These are phyloP conservation scores for Leccinum griseonigrum DNA, from an alignment of 1,284 basidiomycete species.

Conservation along the genomic window DNA sequence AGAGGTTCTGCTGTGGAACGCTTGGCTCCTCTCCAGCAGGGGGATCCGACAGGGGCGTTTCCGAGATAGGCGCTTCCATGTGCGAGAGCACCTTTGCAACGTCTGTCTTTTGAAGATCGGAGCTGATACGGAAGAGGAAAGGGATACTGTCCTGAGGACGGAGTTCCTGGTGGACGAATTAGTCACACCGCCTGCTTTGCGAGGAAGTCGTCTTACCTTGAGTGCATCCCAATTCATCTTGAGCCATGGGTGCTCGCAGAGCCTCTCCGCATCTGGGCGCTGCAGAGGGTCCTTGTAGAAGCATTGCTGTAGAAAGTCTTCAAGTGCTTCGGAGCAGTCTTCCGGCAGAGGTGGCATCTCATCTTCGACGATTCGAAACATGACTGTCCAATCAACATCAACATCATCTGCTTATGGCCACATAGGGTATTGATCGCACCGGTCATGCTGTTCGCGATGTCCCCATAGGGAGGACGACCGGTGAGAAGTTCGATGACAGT, in stretches of 20 bases:
- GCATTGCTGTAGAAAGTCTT: conserved; percentile 79
- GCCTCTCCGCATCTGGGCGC: conserved; percentile 77
- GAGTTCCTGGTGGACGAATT: conserved; percentile 51
- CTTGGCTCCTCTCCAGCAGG: conserved; percentile 25
- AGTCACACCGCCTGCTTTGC: conserved; percentile 5
- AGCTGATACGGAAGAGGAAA: conserved; percentile 86
- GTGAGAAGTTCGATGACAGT: conserved; percentile 93
- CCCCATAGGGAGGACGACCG: conserved; percentile 87
- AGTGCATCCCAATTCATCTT: conserved; percentile 74
- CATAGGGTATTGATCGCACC: conserved; percentile 43
- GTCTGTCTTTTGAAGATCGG: conserved; percentile 75
- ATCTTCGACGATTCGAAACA: conserved; percentile 96
- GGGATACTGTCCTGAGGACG: conserved; percentile 93
- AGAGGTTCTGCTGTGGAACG: conserved; percentile 33
- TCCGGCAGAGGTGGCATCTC: conserved; percentile 83
- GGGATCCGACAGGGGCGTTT: conserved; percentile 42
- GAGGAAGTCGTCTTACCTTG: conserved; percentile 51
- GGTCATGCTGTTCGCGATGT: conserved; percentile 83
- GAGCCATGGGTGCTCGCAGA: conserved; percentile 92
- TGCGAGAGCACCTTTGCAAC: conserved; percentile 53
- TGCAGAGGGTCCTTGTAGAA: conserved; percentile 84
- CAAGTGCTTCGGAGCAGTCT: conserved; percentile 67
- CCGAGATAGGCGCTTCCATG: conserved; percentile 47
- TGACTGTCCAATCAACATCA: conserved; percentile 50
- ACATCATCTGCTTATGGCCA: conserved; percentile 2